phyloP scores from a whole-genome alignment of 352 stramenopile species.

The Pythium scleroteichum region DNA sequence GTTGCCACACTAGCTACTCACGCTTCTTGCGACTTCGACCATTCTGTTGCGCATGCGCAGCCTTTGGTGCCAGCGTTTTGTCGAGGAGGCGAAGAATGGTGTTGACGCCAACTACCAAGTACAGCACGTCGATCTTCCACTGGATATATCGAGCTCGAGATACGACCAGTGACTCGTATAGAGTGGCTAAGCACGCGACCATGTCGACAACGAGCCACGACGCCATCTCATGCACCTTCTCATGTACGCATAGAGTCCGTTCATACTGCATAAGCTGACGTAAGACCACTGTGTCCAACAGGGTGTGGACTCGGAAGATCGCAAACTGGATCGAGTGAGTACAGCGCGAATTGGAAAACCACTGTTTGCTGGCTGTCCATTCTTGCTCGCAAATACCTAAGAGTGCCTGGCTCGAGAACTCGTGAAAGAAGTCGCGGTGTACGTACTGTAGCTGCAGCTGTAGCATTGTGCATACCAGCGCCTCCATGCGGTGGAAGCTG shows the following conservation, averaged over 20 bases:
- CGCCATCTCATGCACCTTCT: conserved; percentile 59
- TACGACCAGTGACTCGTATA: conserved; percentile 51
- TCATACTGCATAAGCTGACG: conserved; percentile 50
- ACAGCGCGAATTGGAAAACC: conserved; percentile 61
- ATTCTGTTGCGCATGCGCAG: conserved; percentile 19
- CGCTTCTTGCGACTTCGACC: conserved; percentile 35
- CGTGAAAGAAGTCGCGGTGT: conserved; percentile 62
- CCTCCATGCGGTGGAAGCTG: conserved; percentile 61
- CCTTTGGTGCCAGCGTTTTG: conserved; percentile 44
- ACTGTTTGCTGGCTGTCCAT: conserved; percentile 55
- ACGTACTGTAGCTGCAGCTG: conserved; percentile 51
- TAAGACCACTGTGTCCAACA: conserved; percentile 47
- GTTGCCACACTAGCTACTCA: too few species aligned
- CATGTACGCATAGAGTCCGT: conserved; percentile 55
- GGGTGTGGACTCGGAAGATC: conserved; percentile 44
- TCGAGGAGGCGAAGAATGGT: conserved; percentile 51
- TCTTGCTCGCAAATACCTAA: conserved; percentile 57
- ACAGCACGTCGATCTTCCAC: conserved; percentile 78
- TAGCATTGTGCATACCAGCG: conserved; percentile 49
- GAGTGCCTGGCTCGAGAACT: conserved; percentile 47
- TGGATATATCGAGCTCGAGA: conserved; percentile 46
- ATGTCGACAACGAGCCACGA: conserved; percentile 54
- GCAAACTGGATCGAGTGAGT: conserved; percentile 62
- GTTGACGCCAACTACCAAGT: conserved; percentile 62
- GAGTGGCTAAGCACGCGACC: conserved; percentile 39